Evolutionary conservation across 768 basidiomycete species (phyloP).

Genomic region (Pisolithus orientalis): DNA sequence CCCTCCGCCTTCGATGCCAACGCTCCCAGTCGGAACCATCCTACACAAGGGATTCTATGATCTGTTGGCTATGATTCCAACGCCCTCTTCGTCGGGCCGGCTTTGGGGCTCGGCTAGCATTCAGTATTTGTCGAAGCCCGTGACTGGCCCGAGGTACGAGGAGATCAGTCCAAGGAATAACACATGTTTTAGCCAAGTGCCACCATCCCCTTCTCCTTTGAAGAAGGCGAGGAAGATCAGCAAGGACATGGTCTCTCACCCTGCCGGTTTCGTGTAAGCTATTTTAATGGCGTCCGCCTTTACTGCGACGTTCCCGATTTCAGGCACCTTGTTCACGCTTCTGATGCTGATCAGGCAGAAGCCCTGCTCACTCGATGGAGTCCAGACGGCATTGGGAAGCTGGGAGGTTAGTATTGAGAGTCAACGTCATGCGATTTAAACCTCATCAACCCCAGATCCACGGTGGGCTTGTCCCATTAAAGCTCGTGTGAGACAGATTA

Average conservation of each 20-base stretch:
- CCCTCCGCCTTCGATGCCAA: slow-evolving; percentile 27
- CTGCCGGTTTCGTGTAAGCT: slow-evolving; percentile 79
- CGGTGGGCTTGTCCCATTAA: slow-evolving; percentile 88
- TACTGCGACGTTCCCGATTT: slow-evolving; percentile 13
- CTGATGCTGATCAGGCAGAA: slow-evolving; percentile 83
- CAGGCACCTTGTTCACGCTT: slow-evolving; percentile 88
- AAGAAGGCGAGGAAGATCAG: slow-evolving; percentile 64
- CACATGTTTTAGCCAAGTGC: slow-evolving; percentile 13
- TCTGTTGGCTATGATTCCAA: slow-evolving; percentile 72
- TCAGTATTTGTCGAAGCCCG: slow-evolving; percentile 33
- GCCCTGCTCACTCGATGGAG: slow-evolving; percentile 85
- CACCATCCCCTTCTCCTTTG: slow-evolving; percentile 27
- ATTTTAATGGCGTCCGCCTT: slow-evolving; percentile 9
- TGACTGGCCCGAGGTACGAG: slow-evolving; percentile 69
- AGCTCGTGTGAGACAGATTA: slow-evolving; percentile 57
- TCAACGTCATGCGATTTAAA: slow-evolving; percentile 16
- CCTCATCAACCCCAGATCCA: slow-evolving; percentile 52
- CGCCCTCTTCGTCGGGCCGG: slow-evolving; percentile 53
- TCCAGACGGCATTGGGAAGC: slow-evolving; percentile 81
- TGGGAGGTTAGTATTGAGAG: slow-evolving; percentile 57
- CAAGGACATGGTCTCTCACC: slow-evolving; percentile 86
- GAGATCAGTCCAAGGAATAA: slow-evolving; percentile 29
- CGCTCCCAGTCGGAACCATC: slow-evolving; percentile 62
- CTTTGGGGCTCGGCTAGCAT: slow-evolving; percentile 46
- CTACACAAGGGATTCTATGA: slow-evolving; percentile 91